Percentiles rank a stretch among this genome's conserved stretches.
phyloP scores from a whole-genome alignment of 1,139 yeast genomes.

The Pichia sp. region DNA sequence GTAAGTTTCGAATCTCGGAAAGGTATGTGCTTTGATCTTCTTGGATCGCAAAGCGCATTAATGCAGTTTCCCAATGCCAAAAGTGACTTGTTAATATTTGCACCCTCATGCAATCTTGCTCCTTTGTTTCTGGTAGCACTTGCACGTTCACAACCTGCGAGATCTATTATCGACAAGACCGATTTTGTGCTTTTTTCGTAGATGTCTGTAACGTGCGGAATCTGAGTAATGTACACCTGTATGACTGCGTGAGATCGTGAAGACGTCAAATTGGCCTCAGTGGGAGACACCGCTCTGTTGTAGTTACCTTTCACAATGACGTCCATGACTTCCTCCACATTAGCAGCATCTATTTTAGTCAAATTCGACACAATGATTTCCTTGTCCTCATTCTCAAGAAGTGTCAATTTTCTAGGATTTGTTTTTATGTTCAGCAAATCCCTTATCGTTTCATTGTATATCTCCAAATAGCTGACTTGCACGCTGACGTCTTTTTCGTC shows the following conservation, averaged over 20 bases:
- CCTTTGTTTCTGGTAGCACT: slow-evolving; percentile 85
- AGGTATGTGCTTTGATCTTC: slow-evolving; percentile 72
- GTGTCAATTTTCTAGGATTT: slow-evolving; percentile 42
- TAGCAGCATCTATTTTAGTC: slow-evolving; percentile 57
- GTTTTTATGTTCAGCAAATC: slow-evolving; percentile 56
- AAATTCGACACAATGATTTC: slow-evolving; percentile 73
- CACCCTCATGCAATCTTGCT: slow-evolving; percentile 77
- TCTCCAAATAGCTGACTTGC: slow-evolving; percentile 73
- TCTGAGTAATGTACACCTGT: slow-evolving; percentile 70
- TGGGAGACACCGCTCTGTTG: slow-evolving; percentile 79
- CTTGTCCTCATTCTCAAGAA: slow-evolving; percentile 69
- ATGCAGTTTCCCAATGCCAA: slow-evolving; percentile 92
- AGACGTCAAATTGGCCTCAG: slow-evolving; percentile 86
- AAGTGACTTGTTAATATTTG: slow-evolving; percentile 82
- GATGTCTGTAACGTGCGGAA: slow-evolving; percentile 51
- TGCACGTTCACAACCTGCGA: slow-evolving; percentile 95
- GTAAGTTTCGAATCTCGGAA: slow-evolving; percentile 88
- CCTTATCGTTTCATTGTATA: slow-evolving; percentile 82
- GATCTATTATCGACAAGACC: slow-evolving; percentile 78
- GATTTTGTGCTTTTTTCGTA: slow-evolving; percentile 70
- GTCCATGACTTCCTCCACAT: slow-evolving; percentile 78
- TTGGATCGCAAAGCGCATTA: slow-evolving; percentile 78
- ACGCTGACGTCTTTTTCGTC: slow-evolving; percentile 52
- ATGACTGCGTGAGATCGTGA: slow-evolving; percentile 92
- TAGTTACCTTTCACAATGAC: slow-evolving; percentile 67